These are phyloP conservation scores for Aspergillus terreus DNA, from an alignment of 2,329 filamentous ascomycete genomes.

Conservation along the genomic window DNA sequence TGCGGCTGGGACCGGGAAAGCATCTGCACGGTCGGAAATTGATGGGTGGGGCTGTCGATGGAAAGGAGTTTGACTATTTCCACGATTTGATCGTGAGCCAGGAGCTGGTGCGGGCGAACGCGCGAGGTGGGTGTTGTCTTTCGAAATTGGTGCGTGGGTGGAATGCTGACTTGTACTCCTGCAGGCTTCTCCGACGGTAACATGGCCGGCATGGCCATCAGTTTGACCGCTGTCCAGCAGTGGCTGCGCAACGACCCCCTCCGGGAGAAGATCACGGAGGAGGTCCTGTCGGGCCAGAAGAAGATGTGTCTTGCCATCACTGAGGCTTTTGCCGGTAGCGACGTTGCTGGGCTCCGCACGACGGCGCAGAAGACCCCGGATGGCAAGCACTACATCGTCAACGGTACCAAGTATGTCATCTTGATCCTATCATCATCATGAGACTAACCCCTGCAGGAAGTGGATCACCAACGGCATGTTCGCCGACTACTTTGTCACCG, in stretches of 20 bases:
- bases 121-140: conserved; percentile 48
- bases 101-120: conserved; percentile 67
- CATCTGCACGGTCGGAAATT: conserved; percentile 70
- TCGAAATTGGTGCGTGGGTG: neutral
- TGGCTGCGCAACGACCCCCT: conserved; percentile 67
- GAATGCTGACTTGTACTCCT: neutral
- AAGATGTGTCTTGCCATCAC: conserved; percentile 87
- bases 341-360: conserved; percentile 75
- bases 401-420: conserved; percentile 34
- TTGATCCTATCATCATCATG: neutral
- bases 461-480: conserved; percentile 83
- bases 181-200: conserved; percentile 76
- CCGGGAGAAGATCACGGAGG: conserved; percentile 63
- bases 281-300: conserved; percentile 76
- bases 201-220: conserved; percentile 82
- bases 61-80: conserved; percentile 82
- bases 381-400: conserved; percentile 65
- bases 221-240: conserved; percentile 73
- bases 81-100: conserved; percentile 75
- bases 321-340: conserved; percentile 80
- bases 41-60: conserved; percentile 66
- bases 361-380: conserved; percentile 73
- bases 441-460: conserved; percentile 59
- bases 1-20: conserved; percentile 78
- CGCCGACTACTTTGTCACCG: conserved; percentile 78